Conservation (phyloP, 2,329 filamentous ascomycete genomes). For the Aureobasidium sp. region DNA sequence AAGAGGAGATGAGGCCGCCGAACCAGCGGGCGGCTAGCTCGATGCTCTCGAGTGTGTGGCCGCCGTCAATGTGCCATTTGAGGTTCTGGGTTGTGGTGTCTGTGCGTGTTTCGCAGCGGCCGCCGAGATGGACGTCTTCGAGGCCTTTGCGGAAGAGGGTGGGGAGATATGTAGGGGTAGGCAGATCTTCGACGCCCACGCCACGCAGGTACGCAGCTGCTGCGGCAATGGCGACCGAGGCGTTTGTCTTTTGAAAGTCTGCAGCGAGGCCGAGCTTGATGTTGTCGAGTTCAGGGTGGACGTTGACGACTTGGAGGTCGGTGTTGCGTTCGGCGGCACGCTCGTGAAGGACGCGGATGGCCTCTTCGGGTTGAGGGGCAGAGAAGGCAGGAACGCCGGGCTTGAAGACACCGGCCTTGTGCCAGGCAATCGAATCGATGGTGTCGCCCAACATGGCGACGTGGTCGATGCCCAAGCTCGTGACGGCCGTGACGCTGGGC, state of each 20-base stretch:
- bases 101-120: slow-evolving; percentile 65
- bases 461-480: slow-evolving; percentile 81
- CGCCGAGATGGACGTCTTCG: slow-evolving; percentile 60
- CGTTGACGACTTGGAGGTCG: slow-evolving; percentile 41
- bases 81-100: slow-evolving; percentile 45
- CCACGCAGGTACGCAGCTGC: slow-evolving; percentile 51
- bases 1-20: slow-evolving; percentile 35
- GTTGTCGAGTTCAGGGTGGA: slow-evolving; percentile 41
- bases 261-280: slow-evolving; percentile 53
- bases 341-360: slow-evolving; percentile 50
- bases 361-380: slow-evolving; percentile 48
- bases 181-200: slow-evolving; percentile 37
- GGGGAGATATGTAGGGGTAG: slow-evolving; percentile 46
- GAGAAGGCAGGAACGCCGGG: slow-evolving; percentile 56
- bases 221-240: slow-evolving; percentile 53
- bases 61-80: slow-evolving; percentile 78
- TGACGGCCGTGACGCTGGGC: slow-evolving; percentile 66
- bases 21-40: slow-evolving; percentile 74
- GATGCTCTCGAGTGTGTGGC: slow-evolving; percentile 81
- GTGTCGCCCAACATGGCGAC: slow-evolving; percentile 71
- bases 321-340: slow-evolving; percentile 47
- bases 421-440: slow-evolving; percentile 79
- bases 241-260: slow-evolving; percentile 58
- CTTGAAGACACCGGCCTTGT: slow-evolving; percentile 87
- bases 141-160: slow-evolving; percentile 58